Base-by-base conservation (phyloP, 768 basidiomycete genomes). In the Leucocoprinus birnbaumii region DNA sequence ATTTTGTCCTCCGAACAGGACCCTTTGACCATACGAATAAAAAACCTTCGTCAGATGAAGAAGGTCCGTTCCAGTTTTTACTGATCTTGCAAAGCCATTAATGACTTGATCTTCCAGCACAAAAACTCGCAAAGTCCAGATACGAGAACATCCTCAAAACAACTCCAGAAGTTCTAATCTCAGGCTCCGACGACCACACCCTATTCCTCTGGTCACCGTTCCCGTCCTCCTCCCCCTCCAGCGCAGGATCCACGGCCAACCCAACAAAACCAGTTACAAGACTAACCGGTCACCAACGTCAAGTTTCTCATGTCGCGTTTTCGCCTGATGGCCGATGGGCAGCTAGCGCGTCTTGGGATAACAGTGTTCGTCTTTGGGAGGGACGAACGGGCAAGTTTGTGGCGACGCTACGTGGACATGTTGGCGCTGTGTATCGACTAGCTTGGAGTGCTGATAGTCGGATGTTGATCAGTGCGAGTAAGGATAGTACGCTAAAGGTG, bases 171-270 rank as follows among this genome's bases (percentile, higher is more conserved):
- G 77, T 92, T 3, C 75, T 96, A 60, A 96, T 98, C 67, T 93
- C 94, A 4, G 95, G 94, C 19, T 98, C 95, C 3, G 95, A 99
- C 67, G 96, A 99, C 68, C 96, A 98, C 69, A 99, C 96, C 0
- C 84, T 98, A 48, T 98, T 95, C 81, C 81, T 99, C 11, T 98
- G 94, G 96, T 89, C 92, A 27, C 75, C 86, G 40, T 89, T 93
- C 76, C 77, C 84, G 18, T 74, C 77, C 50, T 69, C 66, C 46
- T 73, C 64, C 2, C 63, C 66, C 2, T 50, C 63, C 2, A 52
- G 62, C 18, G 25, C 63, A 3, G 34, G 56, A 22, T 57, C 59
- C 0, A 48, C 63, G 18, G 68, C 67, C 27, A 77, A 75, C 10
- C 52, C 64, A 19, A 69, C 70, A 37, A 78, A 78, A 59, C 76